Evolutionary conservation across 169 alveolate species (phyloP).

Genomic region (Plasmodium gonderi): DNA sequence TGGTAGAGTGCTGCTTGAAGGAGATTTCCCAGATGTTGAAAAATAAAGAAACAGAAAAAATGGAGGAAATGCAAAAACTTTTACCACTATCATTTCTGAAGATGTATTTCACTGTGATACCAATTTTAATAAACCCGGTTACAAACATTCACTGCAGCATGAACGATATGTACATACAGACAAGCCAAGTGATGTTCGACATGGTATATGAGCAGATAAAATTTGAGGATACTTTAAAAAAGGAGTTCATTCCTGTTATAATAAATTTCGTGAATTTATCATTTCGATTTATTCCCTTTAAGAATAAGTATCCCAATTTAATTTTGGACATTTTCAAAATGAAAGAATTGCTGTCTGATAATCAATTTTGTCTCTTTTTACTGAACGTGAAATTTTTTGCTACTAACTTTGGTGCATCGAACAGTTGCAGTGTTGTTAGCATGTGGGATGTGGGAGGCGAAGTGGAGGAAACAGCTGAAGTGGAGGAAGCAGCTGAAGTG

Average conservation of each 20-base stretch:
- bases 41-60: not conserved
- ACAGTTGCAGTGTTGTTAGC: not conserved
- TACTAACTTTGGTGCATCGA: not conserved
- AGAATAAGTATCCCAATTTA: constrained; percentile 24
- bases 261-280: constrained; percentile 35
- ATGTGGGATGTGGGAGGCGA: not conserved
- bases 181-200: constrained; percentile 14
- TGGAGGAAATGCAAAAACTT: not conserved
- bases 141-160: constrained; percentile 14
- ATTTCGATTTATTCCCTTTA: constrained; percentile 13
- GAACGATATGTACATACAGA: constrained; percentile 16
- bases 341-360: constrained; percentile 3
- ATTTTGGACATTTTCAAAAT: not conserved
- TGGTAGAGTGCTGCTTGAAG: not conserved
- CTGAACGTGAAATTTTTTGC: constrained; percentile 27
- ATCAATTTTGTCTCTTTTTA: constrained; percentile 14
- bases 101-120: constrained; percentile 29
- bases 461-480: not conserved
- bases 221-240: not conserved
- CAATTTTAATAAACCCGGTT: constrained; percentile 22
- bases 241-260: constrained; percentile 6
- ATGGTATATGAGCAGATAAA: constrained; percentile 5
- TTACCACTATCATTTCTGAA: constrained; percentile 32
- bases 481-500: too few relatives aligned
- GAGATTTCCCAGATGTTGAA: not conserved